Base-by-base conservation (phyloP, 176 grass and related monocot genomes). In the Tillandsia leiboldiana region DNA sequence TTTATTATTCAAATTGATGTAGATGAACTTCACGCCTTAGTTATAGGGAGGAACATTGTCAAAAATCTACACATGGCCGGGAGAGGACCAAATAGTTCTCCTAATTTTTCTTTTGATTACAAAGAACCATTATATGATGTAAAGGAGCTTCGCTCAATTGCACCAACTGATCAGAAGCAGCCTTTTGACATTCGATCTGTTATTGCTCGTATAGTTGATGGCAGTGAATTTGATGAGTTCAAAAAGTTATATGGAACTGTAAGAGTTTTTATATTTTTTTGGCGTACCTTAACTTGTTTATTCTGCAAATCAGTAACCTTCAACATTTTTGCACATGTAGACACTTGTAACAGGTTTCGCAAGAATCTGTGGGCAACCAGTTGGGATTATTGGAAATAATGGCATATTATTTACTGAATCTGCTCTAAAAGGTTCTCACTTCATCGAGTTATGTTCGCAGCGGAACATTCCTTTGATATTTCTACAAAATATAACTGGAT, bases 401-500 rank as follows among this genome's bases (percentile, higher is more conserved):
- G 93, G 93, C 26, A 92, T 97, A 83, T 90, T 97, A 71, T 97
- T 97, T 79, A 85, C 76, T 12, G 93, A 97, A 80, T 92, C 93
- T 74, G 93, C 93, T 1, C 66, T 92, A 54, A 97, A 97, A 82
- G 89, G 89, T 52, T 70, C 86, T n/a, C 93, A 97, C 76, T 97
- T 97, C 69, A 92, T 97, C 75, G 86, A 97, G 63, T 81, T 97
- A 73, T 97, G 93, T 83, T 84, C 89, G 51, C 89, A 97, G 64
- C 84, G 93, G 48, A 89, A 90, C 81, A 92, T 97, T 81, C 93
- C 93, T 87, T 87, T 97, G 77, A 92, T 97, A 68, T 97, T 97
- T 74, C 93, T 92, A 85, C 93, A 97, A 78, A 97, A 97, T 77
- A 97, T 97, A 74, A 87, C 93, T 81, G 93, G 93, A 26, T 97